A percentile compares a stretch with the other conserved stretches of the same genome.
Evolutionary conservation across 257 asterid genomes (phyloP).

Genomic region (Gentiana dahurica): DNA sequence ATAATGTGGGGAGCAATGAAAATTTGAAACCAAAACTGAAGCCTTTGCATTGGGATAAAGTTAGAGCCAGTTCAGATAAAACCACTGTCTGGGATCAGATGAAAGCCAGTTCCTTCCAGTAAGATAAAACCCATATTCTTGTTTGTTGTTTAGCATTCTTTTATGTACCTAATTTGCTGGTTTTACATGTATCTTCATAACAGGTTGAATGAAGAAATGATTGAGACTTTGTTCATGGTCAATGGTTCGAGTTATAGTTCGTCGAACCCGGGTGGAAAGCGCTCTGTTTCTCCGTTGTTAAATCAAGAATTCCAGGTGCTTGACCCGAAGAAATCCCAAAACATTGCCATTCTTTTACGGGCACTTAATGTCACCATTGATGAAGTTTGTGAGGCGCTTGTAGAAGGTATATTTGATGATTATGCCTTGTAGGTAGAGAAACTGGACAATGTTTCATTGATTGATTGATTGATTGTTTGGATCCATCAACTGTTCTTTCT

Average conservation of each 20-base stretch:
- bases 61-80: slow-evolving; percentile 60
- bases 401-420: slow-evolving; percentile 39
- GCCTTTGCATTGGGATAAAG: slow-evolving; percentile 91
- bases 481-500: neutral
- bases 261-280: slow-evolving; percentile 27
- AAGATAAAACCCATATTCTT: slow-evolving; percentile 22
- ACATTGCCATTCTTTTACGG: slow-evolving; percentile 56
- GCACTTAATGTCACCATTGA: slow-evolving; percentile 63
- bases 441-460: too few species aligned
- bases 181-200: slow-evolving; percentile 9
- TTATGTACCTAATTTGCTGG: neutral
- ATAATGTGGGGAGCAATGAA: slow-evolving; percentile 17
- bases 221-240: slow-evolving; percentile 49
- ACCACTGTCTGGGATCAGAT: slow-evolving; percentile 83
- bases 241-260: slow-evolving; percentile 31
- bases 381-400: slow-evolving; percentile 78
- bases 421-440: too few species aligned
- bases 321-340: slow-evolving; percentile 75
- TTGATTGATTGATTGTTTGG: too few species aligned
- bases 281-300: slow-evolving; percentile 13
- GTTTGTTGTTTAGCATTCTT: neutral
- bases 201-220: slow-evolving; percentile 85
- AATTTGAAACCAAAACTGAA: slow-evolving; percentile 53
- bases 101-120: slow-evolving; percentile 66
- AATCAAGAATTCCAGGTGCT: slow-evolving; percentile 50